A percentile compares a stretch with the other conserved stretches of the same genome.
Evolutionary conservation across 257 asterid genomes (phyloP).

Genomic region (Solanum pinnatisectum): DNA sequence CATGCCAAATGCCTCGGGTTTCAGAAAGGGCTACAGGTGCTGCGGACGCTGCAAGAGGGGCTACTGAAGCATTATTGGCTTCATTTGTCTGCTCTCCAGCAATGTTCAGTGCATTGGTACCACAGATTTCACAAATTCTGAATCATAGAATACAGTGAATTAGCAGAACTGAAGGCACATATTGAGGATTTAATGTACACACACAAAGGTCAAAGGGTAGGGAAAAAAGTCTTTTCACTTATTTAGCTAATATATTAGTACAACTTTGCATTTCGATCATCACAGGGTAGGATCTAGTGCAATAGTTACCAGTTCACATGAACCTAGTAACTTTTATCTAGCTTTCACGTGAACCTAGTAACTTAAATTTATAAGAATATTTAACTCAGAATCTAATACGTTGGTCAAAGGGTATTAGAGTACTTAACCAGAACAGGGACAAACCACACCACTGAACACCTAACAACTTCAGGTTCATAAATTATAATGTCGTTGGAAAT

Average conservation of each 20-base stretch:
- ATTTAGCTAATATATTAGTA: not conserved
- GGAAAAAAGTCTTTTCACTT: not conserved
- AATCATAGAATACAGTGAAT: not conserved
- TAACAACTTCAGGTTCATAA: not conserved
- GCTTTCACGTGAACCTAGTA: too few relatives aligned
- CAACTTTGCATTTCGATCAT: not conserved
- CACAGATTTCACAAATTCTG: slow-evolving; percentile 10
- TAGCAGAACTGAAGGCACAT: not conserved
- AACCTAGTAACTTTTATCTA: not conserved
- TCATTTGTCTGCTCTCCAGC: not conserved
- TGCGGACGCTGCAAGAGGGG: not conserved
- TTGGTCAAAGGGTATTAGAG: too few relatives aligned
- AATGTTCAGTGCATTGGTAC: not conserved
- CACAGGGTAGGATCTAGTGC: not conserved
- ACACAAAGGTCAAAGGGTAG: not conserved
- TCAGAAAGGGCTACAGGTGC: not conserved
- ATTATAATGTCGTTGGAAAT: not conserved
- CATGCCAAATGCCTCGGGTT: slow-evolving; percentile 1
- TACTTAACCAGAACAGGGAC: not conserved
- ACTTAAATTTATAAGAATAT: too few relatives aligned
- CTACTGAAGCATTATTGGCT: not conserved
- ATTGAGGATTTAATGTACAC: not conserved
- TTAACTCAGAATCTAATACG: too few relatives aligned
- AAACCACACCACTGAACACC: not conserved
- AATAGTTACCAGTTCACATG: not conserved